A percentile compares a stretch with the other conserved stretches of the same genome.
phyloP scores from a whole-genome alignment of 1,284 basidiomycete species.

The Omphalotus olearius region DNA sequence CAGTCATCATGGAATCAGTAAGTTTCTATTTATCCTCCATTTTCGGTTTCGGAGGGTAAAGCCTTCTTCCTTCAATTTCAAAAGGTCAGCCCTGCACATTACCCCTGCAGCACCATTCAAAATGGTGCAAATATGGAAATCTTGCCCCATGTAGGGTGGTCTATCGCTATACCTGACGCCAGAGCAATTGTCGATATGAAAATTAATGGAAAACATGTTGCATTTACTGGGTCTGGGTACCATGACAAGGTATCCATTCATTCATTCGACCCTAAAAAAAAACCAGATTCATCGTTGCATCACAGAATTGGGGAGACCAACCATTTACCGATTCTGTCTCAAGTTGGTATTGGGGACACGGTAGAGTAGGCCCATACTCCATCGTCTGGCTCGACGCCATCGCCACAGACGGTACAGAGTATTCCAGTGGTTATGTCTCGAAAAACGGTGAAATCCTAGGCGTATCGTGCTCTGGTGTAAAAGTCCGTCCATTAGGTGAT shows the following conservation, averaged over 20 bases:
- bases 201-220: conserved; percentile 3
- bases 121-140: conserved; percentile 14
- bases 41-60: neutral
- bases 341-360: conserved; percentile 21
- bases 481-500: conserved; percentile 14
- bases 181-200: conserved; percentile 12
- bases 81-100: conserved; percentile 17
- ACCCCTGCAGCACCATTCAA: conserved; percentile 12
- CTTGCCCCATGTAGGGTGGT: conserved; percentile 17
- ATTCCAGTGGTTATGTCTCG: conserved; percentile 15
- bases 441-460: conserved; percentile 12
- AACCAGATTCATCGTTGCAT: neutral
- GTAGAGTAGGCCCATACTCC: conserved; percentile 17
- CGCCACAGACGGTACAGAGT: conserved; percentile 9
- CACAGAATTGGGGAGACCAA: conserved; percentile 18
- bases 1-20: conserved; percentile 13
- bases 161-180: conserved; percentile 18
- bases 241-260: conserved; percentile 16
- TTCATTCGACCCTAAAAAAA: neutral
- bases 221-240: conserved; percentile 16
- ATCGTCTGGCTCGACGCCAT: conserved; percentile 20
- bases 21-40: neutral
- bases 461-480: conserved; percentile 13
- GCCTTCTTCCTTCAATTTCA: neutral
- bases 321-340: conserved; percentile 9